Evolutionary conservation across 1,284 basidiomycete genomes (phyloP), one percentile per base, ranked within the genome.

Genomic region (Earliella scabrosa): DNA sequence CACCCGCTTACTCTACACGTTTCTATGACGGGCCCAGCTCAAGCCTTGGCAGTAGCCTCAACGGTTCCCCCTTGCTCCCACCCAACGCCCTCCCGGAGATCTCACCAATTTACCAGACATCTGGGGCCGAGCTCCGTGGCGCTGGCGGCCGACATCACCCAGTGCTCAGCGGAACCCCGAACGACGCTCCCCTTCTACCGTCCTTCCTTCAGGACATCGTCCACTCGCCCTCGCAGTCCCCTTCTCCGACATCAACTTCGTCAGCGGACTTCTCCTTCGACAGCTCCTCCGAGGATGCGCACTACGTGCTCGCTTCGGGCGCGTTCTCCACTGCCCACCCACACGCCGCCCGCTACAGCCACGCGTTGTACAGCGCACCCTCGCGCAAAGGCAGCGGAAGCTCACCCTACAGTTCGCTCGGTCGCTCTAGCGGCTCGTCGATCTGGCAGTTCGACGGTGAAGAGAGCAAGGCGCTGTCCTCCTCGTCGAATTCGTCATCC

Each of bases 181-280:
- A 32, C 10, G 52, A 44, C 10, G 41, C 60, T 26, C 53, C 79
- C 16, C 76, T 90, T 35, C 76, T 91, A 13, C 88, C 88, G 2
- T 83, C 87, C 4, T 90, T 89, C 75, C 70, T 91, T 56, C 85
- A 88, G 66, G 85, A 90, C 57, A 85, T 90, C 32, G 80, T 88
- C 16, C 82, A 83, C 65, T 82, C 85, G 1, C 84, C 86, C 14
- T 80, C 85, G 4, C 75, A 82, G 45, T 87, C 86, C 78, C 86
- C 57, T 7, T 62, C 60, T 4, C 76, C 85, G 34, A 62, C 66
- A 2, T 85, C 84, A 21, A 78, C 82, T 4, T 84, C 85, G 1
- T 86, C 84, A 2, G 82, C 84, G 5, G 87, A 88, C 52, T 69
- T 87, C 36, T 85, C 85, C 2, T 74, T 83, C 31, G 87, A 88